Base-by-base conservation (phyloP, 257 asterid genomes). In the Jacaranda mimosifolia region DNA sequence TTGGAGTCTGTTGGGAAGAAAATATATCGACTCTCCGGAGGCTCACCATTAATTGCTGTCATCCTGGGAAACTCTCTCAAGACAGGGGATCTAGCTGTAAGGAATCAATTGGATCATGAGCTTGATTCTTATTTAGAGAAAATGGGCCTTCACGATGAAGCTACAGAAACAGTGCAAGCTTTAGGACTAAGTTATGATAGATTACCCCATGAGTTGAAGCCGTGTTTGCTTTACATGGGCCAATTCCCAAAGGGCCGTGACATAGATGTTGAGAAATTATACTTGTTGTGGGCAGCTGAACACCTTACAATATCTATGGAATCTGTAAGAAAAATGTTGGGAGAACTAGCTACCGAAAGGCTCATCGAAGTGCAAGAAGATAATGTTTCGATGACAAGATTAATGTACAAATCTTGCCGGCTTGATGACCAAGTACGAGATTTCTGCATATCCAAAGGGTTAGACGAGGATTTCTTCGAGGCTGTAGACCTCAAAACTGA, bases 201-300 rank as follows among this genome's bases (percentile, higher is more conserved):
- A 5, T 75, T 87, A 52, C 53, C 72, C 3, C 19, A 55, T 43
- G 21, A 52, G 0, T 38, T 73, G 70, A 83, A 83, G 75, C 79
- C 75, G 9, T 85, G 80, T 46, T 76, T 85, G 38, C 82, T 81
- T 1, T 81, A 81, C 19, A 40, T 85, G 65, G 84, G 85, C 9
- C 67, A 6, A 18, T 87, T 85, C 15, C 81, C 83, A 0, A 7
- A 55, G 14, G 83, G 69, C 70, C 43, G 65, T 9, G 19, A 21
- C 48, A 74, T 83, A 26, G 58, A 43, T 3, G 51, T 43, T 2
- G 82, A 73, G 7, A 83, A 72, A 4, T 1, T 83, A 9, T 70
- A 14, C 55, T 55, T 58, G 4, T 14, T 78, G 73, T 81, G 85
- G 84, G 73, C 42, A 5, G 83, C 84, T 7, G 89, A 87, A 57